Percentiles rank a stretch among this genome's conserved stretches.
These are phyloP conservation scores for Sarocladium kiliense DNA, from an alignment of 2,329 filamentous ascomycete species.

Conservation along the genomic window DNA sequence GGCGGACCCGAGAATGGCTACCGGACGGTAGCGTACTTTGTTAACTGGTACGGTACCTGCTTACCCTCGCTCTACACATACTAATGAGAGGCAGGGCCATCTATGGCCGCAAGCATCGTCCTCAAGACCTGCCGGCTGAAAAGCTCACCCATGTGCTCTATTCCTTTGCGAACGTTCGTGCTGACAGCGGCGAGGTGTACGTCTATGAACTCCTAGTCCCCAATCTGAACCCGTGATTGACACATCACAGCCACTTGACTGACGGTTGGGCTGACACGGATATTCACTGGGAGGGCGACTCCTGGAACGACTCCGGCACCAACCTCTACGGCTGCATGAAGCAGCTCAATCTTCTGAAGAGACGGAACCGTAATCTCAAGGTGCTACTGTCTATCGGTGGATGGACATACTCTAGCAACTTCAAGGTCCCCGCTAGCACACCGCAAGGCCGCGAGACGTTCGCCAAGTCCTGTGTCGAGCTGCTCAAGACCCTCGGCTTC, in stretches of 20 bases:
- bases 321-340: conserved; percentile 89
- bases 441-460: conserved; percentile 64
- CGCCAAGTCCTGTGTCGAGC: conserved; percentile 64
- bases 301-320: conserved; percentile 65
- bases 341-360: conserved; percentile 81
- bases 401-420: conserved; percentile 88
- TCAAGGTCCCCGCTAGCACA: conserved; percentile 69
- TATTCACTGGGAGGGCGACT: conserved; percentile 66
- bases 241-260: conserved; percentile 40
- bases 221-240: conserved; percentile 8
- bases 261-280: conserved; percentile 64
- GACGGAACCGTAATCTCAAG: conserved; percentile 76
- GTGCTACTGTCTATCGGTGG: conserved; percentile 83
- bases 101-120: conserved; percentile 79
- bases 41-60: conserved; percentile 51
- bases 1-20: conserved; percentile 44
- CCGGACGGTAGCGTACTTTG: conserved; percentile 67
- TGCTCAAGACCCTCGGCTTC: conserved; percentile 78
- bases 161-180: conserved; percentile 79
- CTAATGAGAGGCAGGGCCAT: conserved; percentile 55
- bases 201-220: conserved; percentile 12
- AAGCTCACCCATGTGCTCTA: conserved; percentile 88
- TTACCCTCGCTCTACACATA: background rate
- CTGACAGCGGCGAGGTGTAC: conserved; percentile 75
- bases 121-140: conserved; percentile 74